A percentile compares a stretch with the other conserved stretches of the same genome.
These are phyloP conservation scores for Alternaria metachromatica DNA, from an alignment of 2,329 filamentous ascomycete genomes.

Conservation along the genomic window DNA sequence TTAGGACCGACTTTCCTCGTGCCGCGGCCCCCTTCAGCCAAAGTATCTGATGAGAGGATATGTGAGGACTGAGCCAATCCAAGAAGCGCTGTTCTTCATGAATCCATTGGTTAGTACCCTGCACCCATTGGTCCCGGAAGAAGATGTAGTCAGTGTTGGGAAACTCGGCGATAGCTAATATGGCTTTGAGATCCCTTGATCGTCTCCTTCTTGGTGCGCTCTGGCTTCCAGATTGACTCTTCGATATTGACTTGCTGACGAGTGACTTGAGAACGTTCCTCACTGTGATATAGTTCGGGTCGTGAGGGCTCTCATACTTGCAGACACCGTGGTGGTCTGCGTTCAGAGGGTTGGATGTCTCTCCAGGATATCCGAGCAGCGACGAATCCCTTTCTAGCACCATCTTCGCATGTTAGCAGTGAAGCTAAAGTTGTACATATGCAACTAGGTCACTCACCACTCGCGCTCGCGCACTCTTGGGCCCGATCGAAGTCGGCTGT, in stretches of 20 bases:
- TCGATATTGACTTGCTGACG: neutral
- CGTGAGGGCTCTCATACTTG: neutral
- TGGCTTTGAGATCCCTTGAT: neutral
- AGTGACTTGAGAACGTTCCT: neutral
- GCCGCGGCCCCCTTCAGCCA: neutral
- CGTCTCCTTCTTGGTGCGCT: neutral
- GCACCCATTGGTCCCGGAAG: neutral
- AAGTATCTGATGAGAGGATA: neutral
- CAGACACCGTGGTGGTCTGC: neutral
- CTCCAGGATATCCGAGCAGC: neutral
- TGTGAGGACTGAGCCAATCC: neutral
- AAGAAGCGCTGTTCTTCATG: neutral
- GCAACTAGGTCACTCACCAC: neutral
- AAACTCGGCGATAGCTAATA: neutral
- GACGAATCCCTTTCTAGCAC: neutral
- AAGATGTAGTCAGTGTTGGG: neutral
- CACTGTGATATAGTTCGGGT: neutral
- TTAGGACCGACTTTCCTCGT: neutral
- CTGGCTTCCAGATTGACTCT: neutral
- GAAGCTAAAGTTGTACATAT: neutral
- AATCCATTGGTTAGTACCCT: neutral
- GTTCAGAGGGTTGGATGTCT: neutral
- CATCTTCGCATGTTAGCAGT: neutral
- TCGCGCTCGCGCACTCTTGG: neutral
- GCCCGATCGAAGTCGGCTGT: neutral